Base-by-base conservation (phyloP, 2,329 filamentous ascomycete species). In the Trichoderma sp. region DNA sequence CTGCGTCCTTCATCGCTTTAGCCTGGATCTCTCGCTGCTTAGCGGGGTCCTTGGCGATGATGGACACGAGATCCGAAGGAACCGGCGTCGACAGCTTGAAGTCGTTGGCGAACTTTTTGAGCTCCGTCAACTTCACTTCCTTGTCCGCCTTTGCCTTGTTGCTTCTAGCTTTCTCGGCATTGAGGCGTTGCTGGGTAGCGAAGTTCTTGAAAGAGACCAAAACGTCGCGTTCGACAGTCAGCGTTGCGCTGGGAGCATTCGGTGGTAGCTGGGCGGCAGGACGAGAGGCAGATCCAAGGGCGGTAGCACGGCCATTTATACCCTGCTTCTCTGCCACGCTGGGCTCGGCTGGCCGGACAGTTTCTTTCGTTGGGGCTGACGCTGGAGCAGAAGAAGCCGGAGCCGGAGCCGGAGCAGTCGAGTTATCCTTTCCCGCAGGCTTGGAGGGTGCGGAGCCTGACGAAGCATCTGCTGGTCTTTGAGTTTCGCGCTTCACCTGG, bases 1-100 rank as follows among this genome's bases (percentile, higher is more conserved):
- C 88, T 2, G 88, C 88, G 69, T 94, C 90, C 73, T 88, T 86
- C 67, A 91, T 87, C 1, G 92, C 92, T 77, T 93, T 96, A 71
- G 93, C 90, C 73, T 97, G 90, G 68, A 99, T 98, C 74, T 93
- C 88, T 72, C 93, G 88, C 78, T 98, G 95, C 80, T 97, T 99
- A 52, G 82, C 85, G n/a, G 93, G 93, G 74, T 99, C 95, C 76
- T 98, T 99, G 66, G 95, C 94, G 67, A 99, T 90, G 70, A 99
- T 99, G 1, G 92, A 90, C 30, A 99, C 93, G 43, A 99, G 80
- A 76, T 99, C 95, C 59, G 86, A 88, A 1, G 95, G 95, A 12
- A 99, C 93, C 6, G 93, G 93, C 3, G 94, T 97, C 57, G 91
- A 90, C 19, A 99, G 85, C 79, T 98, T 98, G 83, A 99, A 99